phyloP scores from a whole-genome alignment of 139 green algal species.

The Edaphochlamys debaryana region DNA sequence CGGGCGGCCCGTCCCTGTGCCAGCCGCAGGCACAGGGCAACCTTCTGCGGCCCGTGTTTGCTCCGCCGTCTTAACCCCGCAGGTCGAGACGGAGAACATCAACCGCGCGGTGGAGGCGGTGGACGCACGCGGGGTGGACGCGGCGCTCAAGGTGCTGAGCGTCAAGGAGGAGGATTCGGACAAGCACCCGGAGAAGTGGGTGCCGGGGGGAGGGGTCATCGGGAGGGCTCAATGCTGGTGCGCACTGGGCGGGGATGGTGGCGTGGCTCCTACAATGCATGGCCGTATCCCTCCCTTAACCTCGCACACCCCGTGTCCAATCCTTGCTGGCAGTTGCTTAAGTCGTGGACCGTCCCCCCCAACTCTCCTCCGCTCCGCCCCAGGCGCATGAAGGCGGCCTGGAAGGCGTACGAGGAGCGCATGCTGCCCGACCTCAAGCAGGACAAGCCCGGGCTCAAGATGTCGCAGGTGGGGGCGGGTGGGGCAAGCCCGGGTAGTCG shows the following conservation, averaged over 20 bases:
- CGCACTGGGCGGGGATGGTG: too few species aligned
- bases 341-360: too few species aligned
- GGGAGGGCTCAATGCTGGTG: too few species aligned
- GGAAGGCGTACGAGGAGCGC: slow-evolving; percentile 70
- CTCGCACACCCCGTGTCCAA: too few species aligned
- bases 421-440: slow-evolving; percentile 69
- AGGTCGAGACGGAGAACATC: slow-evolving; percentile 62
- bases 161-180: slow-evolving; percentile 62
- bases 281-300: too few species aligned
- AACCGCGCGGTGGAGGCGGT: slow-evolving; percentile 65
- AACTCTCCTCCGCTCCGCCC: background rate
- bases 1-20: too few species aligned
- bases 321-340: too few species aligned
- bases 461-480: slow-evolving; percentile 27
- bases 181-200: slow-evolving; percentile 81
- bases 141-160: slow-evolving; percentile 66
- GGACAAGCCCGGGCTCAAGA: slow-evolving; percentile 83
- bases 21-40: too few species aligned
- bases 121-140: slow-evolving; percentile 63
- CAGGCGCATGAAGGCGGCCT: slow-evolving; percentile 79
- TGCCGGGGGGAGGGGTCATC: background rate
- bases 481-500: too few species aligned
- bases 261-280: too few species aligned
- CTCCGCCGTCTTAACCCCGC: too few species aligned
- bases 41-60: too few species aligned